Evolutionary conservation across 106 monocot genomes (phyloP).

Genomic region (Apostasia ramifera): DNA sequence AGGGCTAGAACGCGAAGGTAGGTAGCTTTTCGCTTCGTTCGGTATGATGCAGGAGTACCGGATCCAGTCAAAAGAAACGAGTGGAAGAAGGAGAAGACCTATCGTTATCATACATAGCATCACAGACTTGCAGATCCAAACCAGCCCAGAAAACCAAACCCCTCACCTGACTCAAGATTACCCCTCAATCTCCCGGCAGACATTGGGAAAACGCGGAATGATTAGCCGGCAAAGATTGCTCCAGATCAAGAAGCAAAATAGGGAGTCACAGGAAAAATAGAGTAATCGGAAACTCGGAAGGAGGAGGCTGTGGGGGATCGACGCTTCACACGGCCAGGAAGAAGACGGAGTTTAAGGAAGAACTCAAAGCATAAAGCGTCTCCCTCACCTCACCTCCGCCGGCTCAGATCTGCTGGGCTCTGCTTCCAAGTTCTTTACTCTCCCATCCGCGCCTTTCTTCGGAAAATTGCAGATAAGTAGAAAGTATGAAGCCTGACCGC

Average conservation of each 20-base stretch:
- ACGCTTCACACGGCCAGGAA: background rate
- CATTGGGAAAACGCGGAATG: background rate
- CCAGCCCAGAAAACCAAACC: background rate
- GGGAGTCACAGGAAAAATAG: background rate
- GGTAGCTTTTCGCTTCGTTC: constrained; percentile 3
- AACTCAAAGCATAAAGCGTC: background rate
- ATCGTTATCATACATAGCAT: constrained; percentile 2
- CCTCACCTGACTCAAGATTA: background rate
- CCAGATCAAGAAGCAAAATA: background rate
- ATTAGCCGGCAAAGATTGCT: background rate
- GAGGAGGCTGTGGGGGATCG: background rate
- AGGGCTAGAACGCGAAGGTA: background rate
- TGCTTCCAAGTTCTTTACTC: background rate
- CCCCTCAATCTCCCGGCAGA: background rate
- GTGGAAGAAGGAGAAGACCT: background rate
- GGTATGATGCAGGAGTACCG: background rate
- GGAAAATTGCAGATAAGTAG: background rate
- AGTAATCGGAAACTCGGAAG: background rate
- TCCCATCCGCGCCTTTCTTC: background rate
- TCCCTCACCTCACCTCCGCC: background rate
- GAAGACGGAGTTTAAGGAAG: background rate
- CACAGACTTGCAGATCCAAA: background rate
- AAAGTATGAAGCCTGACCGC: background rate
- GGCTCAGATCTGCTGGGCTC: background rate
- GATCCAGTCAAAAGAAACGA: constrained; percentile 5